These are phyloP conservation scores for Copromyces sp. DNA, from an alignment of 495 filamentous ascomycete genomes.

Conservation along the genomic window DNA sequence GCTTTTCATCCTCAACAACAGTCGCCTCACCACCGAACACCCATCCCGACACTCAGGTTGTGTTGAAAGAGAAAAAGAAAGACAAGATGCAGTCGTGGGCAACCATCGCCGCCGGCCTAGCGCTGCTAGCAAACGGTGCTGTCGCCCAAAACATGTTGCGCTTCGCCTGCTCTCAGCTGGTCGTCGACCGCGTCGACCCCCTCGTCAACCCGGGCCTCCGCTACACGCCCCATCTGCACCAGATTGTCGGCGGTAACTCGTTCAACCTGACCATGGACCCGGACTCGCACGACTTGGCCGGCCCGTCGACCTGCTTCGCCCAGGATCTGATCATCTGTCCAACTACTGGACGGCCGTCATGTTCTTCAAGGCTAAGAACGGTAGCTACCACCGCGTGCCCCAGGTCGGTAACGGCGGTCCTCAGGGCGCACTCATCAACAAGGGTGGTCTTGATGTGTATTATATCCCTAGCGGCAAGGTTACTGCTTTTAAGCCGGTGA, in stretches of 20 bases:
- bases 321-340: constrained; percentile 62
- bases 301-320: constrained; percentile 53
- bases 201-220: constrained; percentile 40
- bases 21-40: background rate
- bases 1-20: background rate
- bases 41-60: background rate
- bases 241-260: constrained; percentile 49
- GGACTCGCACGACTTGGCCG: constrained; percentile 36
- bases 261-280: constrained; percentile 63
- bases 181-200: constrained; percentile 44
- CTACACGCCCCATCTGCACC: constrained; percentile 43
- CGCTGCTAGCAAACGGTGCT: constrained; percentile 38
- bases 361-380: constrained; percentile 61
- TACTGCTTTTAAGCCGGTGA: constrained; percentile 47
- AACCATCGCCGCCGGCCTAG: constrained; percentile 34
- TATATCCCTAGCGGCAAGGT: constrained; percentile 37
- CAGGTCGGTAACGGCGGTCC: constrained; percentile 51
- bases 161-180: constrained; percentile 47
- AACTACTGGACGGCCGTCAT: constrained; percentile 74
- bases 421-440: constrained; percentile 57
- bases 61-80: constrained; percentile 9
- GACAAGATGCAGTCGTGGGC: constrained; percentile 41
- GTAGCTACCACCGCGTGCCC: constrained; percentile 56
- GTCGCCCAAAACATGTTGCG: constrained; percentile 44
- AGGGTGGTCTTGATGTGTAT: constrained; percentile 44